phyloP scores from a whole-genome alignment of 139 green algal genomes.

The Trebouxia sp. region DNA sequence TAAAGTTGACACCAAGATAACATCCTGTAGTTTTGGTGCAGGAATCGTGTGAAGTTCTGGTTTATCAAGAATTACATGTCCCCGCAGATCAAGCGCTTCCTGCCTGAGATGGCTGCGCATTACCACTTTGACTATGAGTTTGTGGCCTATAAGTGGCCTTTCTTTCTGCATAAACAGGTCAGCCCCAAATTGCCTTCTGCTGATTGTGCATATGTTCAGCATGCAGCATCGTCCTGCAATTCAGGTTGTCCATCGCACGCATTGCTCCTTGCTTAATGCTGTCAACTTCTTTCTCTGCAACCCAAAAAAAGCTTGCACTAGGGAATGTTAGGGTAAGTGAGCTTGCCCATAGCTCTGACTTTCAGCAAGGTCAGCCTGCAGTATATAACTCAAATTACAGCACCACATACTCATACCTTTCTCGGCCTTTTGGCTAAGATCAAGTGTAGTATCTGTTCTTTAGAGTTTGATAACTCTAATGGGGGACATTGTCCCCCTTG shows the following conservation, averaged over 20 bases:
- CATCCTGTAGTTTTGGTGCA: slow-evolving; percentile 27
- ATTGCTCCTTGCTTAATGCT: too few relatives aligned
- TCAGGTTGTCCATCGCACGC: too few relatives aligned
- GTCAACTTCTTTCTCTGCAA: too few relatives aligned
- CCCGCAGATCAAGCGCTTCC: slow-evolving; percentile 80
- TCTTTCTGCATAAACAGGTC: slow-evolving; percentile 93
- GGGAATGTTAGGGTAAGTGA: too few relatives aligned
- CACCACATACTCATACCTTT: background rate
- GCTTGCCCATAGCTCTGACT: too few relatives aligned
- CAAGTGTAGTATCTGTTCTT: slow-evolving; percentile 30
- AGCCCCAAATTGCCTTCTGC: background rate
- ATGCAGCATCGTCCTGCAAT: too few relatives aligned
- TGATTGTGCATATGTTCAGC: too few relatives aligned
- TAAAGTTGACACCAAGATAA: too few relatives aligned
- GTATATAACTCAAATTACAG: too few relatives aligned
- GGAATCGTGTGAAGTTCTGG: slow-evolving; percentile 94
- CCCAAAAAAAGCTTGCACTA: too few relatives aligned
- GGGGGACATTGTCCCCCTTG: slow-evolving; percentile 23
- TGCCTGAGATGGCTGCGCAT: slow-evolving; percentile 87
- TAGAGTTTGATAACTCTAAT: slow-evolving; percentile 31
- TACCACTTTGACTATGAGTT: slow-evolving; percentile 95
- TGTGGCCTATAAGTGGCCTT: slow-evolving; percentile 99
- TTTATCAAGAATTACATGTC: slow-evolving; percentile 99
- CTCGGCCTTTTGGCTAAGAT: slow-evolving; percentile 29
- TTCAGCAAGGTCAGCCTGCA: too few relatives aligned